phyloP scores from a whole-genome alignment of 768 basidiomycete species.

The Dendrothele bispora region DNA sequence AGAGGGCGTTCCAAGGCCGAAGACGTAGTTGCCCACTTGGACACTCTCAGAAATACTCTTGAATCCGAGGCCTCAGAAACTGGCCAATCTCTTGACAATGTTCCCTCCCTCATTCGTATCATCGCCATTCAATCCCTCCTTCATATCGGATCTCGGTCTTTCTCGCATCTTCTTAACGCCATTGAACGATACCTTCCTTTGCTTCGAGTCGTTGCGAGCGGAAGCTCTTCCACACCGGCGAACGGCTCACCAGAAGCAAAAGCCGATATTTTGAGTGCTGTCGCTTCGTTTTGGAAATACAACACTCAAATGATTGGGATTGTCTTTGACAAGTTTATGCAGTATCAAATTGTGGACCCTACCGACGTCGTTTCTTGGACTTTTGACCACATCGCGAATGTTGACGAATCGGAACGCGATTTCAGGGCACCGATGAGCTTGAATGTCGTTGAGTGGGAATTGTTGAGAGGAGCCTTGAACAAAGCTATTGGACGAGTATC shows the following conservation, averaged over 20 bases:
- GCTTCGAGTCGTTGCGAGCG: slow-evolving; percentile 62
- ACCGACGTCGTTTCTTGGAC: slow-evolving; percentile 88
- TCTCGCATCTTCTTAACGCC: slow-evolving; percentile 96
- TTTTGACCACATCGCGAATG: slow-evolving; percentile 57
- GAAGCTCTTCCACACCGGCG: slow-evolving; percentile 35
- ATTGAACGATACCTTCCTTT: slow-evolving; percentile 91
- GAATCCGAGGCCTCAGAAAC: slow-evolving; percentile 55
- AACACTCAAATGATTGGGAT: slow-evolving; percentile 88
- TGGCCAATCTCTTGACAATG: slow-evolving; percentile 50
- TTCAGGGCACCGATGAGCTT: slow-evolving; percentile 41
- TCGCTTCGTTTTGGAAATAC: slow-evolving; percentile 78
- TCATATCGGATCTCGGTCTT: slow-evolving; percentile 90
- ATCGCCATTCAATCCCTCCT: slow-evolving; percentile 87
- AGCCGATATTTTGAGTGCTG: slow-evolving; percentile 67
- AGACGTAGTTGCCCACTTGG: slow-evolving; percentile 75
- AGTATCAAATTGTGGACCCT: slow-evolving; percentile 96
- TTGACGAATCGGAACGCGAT: slow-evolving; percentile 32
- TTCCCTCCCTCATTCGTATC: slow-evolving; percentile 68
- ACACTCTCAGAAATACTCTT: slow-evolving; percentile 64
- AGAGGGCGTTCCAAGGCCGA: slow-evolving; percentile 80
- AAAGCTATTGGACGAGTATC: slow-evolving; percentile 90
- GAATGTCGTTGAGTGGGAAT: slow-evolving; percentile 79
- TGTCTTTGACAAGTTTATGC: slow-evolving; percentile 97
- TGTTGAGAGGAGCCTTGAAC: slow-evolving; percentile 79
- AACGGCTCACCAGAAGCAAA: slow-evolving; percentile 57